Conservation (phyloP, 2,329 filamentous ascomycete species). For the Ophiostoma pallidulum region DNA sequence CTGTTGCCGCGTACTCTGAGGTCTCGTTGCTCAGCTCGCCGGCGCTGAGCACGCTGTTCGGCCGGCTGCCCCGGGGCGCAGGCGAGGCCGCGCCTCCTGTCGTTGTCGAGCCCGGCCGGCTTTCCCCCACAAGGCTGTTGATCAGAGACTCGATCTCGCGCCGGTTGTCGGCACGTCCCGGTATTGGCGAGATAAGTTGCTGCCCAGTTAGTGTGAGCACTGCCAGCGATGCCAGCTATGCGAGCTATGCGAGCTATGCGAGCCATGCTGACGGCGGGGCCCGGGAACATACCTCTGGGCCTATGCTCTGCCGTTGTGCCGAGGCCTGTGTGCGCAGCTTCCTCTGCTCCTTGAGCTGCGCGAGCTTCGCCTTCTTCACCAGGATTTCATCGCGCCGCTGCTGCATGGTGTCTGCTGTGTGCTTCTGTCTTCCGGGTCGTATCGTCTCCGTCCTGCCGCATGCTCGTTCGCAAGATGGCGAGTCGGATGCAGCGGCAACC, state of each 20-base stretch:
- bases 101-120: constrained; percentile 58
- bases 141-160: constrained; percentile 80
- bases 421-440: background rate
- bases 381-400: constrained; percentile 92
- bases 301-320: constrained; percentile 58
- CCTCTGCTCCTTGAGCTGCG: constrained; percentile 87
- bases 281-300: constrained; percentile 56
- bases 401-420: constrained; percentile 42
- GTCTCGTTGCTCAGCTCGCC: constrained; percentile 71
- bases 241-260: too few species aligned
- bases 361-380: constrained; percentile 93
- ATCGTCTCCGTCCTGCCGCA: constrained; percentile 23
- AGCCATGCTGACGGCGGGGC: too few species aligned
- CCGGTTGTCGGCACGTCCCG: constrained; percentile 57
- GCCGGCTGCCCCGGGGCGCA: constrained; percentile 61
- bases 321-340: constrained; percentile 72
- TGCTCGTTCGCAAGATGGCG: constrained; percentile 35
- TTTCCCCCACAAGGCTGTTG: constrained; percentile 70
- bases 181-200: constrained; percentile 60
- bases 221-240: too few species aligned
- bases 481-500: too few species aligned
- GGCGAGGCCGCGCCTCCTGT: constrained; percentile 57
- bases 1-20: constrained; percentile 47
- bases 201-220: background rate
- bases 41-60: constrained; percentile 76